Evolutionary conservation across 306 rosid species (phyloP), one percentile per base, ranked within the genome.

Genomic region (Prosopis cineraria): DNA sequence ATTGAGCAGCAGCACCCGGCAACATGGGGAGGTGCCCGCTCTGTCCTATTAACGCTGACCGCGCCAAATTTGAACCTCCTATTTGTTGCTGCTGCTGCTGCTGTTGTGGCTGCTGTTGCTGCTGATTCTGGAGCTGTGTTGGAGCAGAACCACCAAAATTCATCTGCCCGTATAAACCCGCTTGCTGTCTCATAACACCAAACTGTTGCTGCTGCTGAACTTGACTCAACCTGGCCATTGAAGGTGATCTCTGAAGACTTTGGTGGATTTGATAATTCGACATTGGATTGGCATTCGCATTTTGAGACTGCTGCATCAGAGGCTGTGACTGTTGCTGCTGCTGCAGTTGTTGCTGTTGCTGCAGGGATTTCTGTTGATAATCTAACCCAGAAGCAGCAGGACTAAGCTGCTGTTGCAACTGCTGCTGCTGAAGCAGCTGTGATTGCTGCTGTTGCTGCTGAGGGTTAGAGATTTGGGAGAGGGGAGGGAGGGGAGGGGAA

Each of bases 11-110:
- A 10, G 90, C 80, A n/a, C 91, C 85, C 1, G 97, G 70, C 85
- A 95, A 53, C 90, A 93, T 85, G 33, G 99, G 96, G 76, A 93
- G 86, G 29, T 91, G 96, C 8, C 89, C 91, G 12, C 86, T 91
- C 85, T 93, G 97, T 56, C 96, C 92, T 0, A 95, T 81, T 81
- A 93, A 64, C 0, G 92, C 77, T 10, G 99, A 84, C 43, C 99
- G 86, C 0, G 97, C 72, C 79, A 95, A 70, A 75, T 78, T 91
- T 24, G 93, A 88, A 0, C 83, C 78, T 0, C 89, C 88, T 70
- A 92, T 74, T 70, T 89, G 96, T 52, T 84, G 88, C 47, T 76
- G 84, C 44, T 78, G 77, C 14, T 79, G 85, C 43, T 71, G 75
- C 24, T 79, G 94, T 75, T 84, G 94, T 65, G 8, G 39, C 17